phyloP scores from a whole-genome alignment of 192 early-diverging fungal species.

The Coemansia sp. region DNA sequence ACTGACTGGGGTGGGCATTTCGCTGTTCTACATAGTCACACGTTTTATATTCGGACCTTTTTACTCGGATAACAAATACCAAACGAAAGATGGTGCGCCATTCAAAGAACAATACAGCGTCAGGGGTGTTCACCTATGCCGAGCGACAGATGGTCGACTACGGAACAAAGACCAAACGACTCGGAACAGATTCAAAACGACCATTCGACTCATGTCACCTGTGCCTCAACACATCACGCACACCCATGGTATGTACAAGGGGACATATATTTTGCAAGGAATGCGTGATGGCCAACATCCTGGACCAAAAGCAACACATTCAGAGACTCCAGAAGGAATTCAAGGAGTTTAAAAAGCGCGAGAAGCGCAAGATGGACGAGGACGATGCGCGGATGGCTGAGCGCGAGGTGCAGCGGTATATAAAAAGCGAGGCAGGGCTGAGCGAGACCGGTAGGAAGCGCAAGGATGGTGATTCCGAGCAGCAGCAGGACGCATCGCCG shows the following conservation, averaged over 20 bases:
- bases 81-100: slow-evolving; percentile 74
- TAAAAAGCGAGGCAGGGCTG: slow-evolving; percentile 28
- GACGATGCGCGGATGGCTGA: neutral
- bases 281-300: slow-evolving; percentile 80
- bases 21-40: neutral
- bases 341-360: slow-evolving; percentile 46
- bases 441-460: neutral
- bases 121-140: slow-evolving; percentile 88
- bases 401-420: slow-evolving; percentile 3
- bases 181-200: slow-evolving; percentile 82
- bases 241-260: slow-evolving; percentile 18
- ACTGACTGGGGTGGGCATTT: neutral
- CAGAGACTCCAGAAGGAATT: slow-evolving; percentile 48
- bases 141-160: slow-evolving; percentile 85
- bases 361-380: slow-evolving; percentile 21
- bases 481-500: neutral
- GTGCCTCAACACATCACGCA: slow-evolving; percentile 60
- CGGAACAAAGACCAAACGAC: slow-evolving; percentile 78
- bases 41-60: neutral
- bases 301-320: slow-evolving; percentile 82
- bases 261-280: slow-evolving; percentile 91
- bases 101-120: slow-evolving; percentile 92
- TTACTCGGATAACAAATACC: neutral
- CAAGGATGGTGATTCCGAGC: neutral
- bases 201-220: slow-evolving; percentile 86